Base-by-base conservation (phyloP, 192 early-diverging fungal genomes). In the Thoreauomyces humboldtii region DNA sequence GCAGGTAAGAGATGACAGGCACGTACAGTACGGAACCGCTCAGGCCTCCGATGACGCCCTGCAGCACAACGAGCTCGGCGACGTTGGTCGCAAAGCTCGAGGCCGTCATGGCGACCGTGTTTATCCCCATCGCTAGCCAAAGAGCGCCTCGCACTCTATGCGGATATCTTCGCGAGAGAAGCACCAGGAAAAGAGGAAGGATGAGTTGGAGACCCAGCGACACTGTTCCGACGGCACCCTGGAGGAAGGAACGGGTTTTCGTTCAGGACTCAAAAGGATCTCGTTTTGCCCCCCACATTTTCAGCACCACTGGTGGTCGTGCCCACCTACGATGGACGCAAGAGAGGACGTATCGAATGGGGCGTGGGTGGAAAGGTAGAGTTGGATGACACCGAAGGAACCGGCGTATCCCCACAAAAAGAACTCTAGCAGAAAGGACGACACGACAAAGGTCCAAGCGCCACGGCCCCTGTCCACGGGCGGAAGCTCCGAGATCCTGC, bases 311-410 rank as follows among this genome's bases (percentile, higher is more conserved):
- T n/a, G n/a, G n/a, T n/a, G n/a, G n/a, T n/a, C n/a, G n/a, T n/a
- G n/a, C n/a, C n/a, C n/a, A n/a, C n/a, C n/a, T n/a, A n/a, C n/a
- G 25, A 46, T 46, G 44, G 44, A 46, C 44, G 44, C 44, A 6
- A 46, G 44, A 2, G 44, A 46, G 44, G 25, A 46, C 25, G n/a
- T 46, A 24, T 46, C 44, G 44, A 46, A 46, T 2, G 44, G 44
- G 19, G 44, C 19, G 12, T 46, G 44, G 4, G 44, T 46, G 12
- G 4, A 6, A 2, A 46, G 12, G 12, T 6, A 46, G 14, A 46
- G 44, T 12, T 46, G 44, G n/a, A 46, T 46, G 4, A 46, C 44
- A 2, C 44, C 44, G 44, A 46, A 46, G 4, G 44, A 46, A 12
- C 44, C n/a, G 44, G 44, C 44, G 14, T 7, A 46, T 6, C 44